Conservation (phyloP, 768 basidiomycete species). For the Boletus barrowsii region DNA sequence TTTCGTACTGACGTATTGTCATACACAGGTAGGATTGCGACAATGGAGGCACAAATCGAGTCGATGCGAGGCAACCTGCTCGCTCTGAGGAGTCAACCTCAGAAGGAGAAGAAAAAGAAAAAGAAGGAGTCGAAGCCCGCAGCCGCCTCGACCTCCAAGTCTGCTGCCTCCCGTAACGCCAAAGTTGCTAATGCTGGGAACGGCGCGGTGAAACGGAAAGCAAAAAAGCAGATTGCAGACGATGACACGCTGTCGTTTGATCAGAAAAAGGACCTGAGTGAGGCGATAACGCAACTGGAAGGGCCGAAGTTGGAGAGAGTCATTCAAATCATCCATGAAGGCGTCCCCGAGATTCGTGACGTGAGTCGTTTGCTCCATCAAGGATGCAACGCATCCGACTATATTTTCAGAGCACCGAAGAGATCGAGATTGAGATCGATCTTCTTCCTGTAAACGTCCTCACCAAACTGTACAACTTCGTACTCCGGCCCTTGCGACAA, state of each 20-base stretch:
- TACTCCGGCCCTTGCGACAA: slow-evolving; percentile 74
- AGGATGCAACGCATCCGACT: slow-evolving; percentile 11
- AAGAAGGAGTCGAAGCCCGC: slow-evolving; percentile 58
- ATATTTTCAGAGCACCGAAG: slow-evolving; percentile 76
- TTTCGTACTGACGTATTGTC: slow-evolving; percentile 10
- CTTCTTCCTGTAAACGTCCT: slow-evolving; percentile 81
- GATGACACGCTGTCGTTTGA: slow-evolving; percentile 88
- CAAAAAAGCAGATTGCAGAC: slow-evolving; percentile 66
- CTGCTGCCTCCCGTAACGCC: slow-evolving; percentile 43
- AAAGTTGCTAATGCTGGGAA: slow-evolving; percentile 39
- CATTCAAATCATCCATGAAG: slow-evolving; percentile 92
- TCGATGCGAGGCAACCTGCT: slow-evolving; percentile 69
- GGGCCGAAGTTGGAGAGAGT: slow-evolving; percentile 83
- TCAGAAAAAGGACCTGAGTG: slow-evolving; percentile 98
- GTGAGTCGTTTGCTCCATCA: slow-evolving; percentile 49
- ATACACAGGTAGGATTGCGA: slow-evolving; percentile 62
- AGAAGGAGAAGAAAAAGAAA: slow-evolving; percentile 70
- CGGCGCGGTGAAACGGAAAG: slow-evolving; percentile 51
- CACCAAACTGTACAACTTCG: slow-evolving; percentile 93
- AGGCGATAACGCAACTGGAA: slow-evolving; percentile 86
- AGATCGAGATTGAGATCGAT: slow-evolving; percentile 99
- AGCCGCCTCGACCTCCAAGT: slow-evolving; percentile 65
- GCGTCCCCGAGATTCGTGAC: slow-evolving; percentile 89
- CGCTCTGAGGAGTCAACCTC: slow-evolving; percentile 53
- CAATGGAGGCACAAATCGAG: slow-evolving; percentile 81